Conservation (phyloP, 106 monocot genomes). For the Cymbidium sinense region DNA sequence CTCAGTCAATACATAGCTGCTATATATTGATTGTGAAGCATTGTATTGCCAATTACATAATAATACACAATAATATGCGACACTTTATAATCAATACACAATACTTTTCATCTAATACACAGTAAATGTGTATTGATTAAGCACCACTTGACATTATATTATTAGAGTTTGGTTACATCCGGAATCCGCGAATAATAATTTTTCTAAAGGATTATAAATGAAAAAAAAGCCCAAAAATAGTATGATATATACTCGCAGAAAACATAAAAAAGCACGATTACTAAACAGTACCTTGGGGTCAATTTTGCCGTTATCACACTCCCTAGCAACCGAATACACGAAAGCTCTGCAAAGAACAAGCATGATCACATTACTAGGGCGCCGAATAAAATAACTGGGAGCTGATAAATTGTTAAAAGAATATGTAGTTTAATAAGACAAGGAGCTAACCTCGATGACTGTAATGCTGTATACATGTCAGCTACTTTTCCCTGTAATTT, state of each 20-base stretch:
- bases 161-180: too few relatives aligned
- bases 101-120: too few relatives aligned
- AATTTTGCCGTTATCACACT: slow-evolving; percentile 87
- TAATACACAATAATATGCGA: too few relatives aligned
- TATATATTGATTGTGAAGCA: too few relatives aligned
- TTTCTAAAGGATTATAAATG: too few relatives aligned
- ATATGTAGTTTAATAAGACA: neutral
- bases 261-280: neutral
- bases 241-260: neutral
- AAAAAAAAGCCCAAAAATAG: neutral
- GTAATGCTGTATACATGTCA: slow-evolving; percentile 96
- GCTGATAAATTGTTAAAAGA: slow-evolving; percentile 2
- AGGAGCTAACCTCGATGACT: slow-evolving; percentile 64
- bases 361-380: slow-evolving; percentile 4
- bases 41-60: too few relatives aligned
- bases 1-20: too few relatives aligned
- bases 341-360: slow-evolving; percentile 54
- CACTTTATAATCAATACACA: too few relatives aligned
- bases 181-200: too few relatives aligned
- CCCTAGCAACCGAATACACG: slow-evolving; percentile 92
- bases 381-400: neutral
- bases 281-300: slow-evolving; percentile 59
- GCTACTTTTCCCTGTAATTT: slow-evolving; percentile 95
- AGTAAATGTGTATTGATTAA: too few relatives aligned
- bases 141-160: too few relatives aligned